Evolutionary conservation across 139 green algal species (phyloP).

Genomic region (Yamagishiella unicocca): DNA sequence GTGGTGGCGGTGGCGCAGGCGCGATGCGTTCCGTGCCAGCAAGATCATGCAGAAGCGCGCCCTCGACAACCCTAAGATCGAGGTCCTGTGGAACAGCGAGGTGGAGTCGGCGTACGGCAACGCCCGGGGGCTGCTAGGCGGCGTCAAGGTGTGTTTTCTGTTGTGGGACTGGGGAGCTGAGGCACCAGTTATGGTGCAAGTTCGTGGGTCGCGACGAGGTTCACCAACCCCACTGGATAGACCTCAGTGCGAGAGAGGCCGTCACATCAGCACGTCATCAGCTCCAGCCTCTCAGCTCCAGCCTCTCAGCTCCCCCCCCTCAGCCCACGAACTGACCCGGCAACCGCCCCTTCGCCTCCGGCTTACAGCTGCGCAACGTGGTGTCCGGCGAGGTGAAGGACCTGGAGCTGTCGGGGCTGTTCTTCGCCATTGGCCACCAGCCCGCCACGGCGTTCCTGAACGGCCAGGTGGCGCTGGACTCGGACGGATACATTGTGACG

Average conservation of each 20-base stretch:
- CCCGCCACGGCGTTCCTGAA: conserved; percentile 85
- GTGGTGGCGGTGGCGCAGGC: background rate
- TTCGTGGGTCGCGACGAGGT: no score
- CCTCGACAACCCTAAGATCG: conserved; percentile 87
- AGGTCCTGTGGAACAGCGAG: conserved; percentile 80
- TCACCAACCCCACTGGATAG: no score
- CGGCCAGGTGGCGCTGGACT: conserved; percentile 80
- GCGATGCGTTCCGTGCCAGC: conserved; percentile 52
- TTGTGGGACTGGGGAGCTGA: no score
- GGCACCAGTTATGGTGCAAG: no score
- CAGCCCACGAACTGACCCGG: no score
- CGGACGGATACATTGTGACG: conserved; percentile 82
- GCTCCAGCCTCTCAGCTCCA: no score
- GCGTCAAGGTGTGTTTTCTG: conserved; percentile 48
- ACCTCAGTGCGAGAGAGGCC: no score
- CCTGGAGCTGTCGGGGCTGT: conserved; percentile 81
- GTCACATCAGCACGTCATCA: no score
- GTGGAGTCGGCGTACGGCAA: conserved; percentile 84
- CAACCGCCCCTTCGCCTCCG: no score
- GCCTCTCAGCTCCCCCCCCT: no score
- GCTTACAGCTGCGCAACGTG: conserved; percentile 40
- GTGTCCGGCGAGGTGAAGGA: conserved; percentile 60
- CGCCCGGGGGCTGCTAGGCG: conserved; percentile 63
- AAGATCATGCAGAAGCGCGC: conserved; percentile 80
- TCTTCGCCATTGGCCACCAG: conserved; percentile 95